Evolutionary conservation across 2,329 filamentous ascomycete species (phyloP).

Genomic region (Phoma sp.): DNA sequence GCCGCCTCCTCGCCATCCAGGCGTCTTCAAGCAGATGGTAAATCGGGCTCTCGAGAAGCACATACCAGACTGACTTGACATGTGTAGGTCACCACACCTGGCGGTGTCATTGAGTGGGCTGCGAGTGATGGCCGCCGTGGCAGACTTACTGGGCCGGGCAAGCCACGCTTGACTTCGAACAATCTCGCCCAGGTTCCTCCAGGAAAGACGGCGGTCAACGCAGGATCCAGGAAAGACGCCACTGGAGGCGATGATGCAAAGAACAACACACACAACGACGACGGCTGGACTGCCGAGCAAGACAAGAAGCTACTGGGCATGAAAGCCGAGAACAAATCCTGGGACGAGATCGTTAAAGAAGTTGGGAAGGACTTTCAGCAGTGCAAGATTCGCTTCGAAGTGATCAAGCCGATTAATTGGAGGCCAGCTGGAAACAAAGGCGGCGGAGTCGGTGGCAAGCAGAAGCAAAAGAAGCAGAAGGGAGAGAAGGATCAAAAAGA

Average conservation of each 20-base stretch:
- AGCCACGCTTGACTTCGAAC: conserved; percentile 20
- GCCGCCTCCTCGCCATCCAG: conserved; percentile 11
- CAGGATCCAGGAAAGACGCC: conserved; percentile 3
- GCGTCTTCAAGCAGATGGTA: conserved; percentile 24
- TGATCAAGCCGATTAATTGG: conserved; percentile 44
- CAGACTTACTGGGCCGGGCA: conserved; percentile 25
- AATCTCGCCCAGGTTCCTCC: conserved; percentile 23
- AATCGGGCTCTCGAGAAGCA: background rate
- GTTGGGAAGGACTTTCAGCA: conserved; percentile 31
- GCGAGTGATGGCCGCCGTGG: conserved; percentile 45
- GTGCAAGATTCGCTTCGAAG: conserved; percentile 39
- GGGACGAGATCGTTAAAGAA: conserved; percentile 39
- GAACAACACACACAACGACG: background rate
- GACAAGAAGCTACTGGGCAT: conserved; percentile 50
- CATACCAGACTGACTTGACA: background rate
- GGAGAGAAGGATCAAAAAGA: conserved; percentile 25
- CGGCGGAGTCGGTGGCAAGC: conserved; percentile 23
- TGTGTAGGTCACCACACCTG: conserved; percentile 27
- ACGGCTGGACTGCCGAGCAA: conserved; percentile 43
- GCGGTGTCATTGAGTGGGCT: conserved; percentile 40
- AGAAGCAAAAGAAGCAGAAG: conserved; percentile 22
- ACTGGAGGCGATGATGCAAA: background rate
- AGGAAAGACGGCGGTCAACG: conserved; percentile 6
- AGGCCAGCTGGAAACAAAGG: conserved; percentile 18
- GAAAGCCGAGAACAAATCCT: conserved; percentile 37